Evolutionary conservation across 768 basidiomycete species (phyloP).

Genomic region (Pisolithus tinctorius): DNA sequence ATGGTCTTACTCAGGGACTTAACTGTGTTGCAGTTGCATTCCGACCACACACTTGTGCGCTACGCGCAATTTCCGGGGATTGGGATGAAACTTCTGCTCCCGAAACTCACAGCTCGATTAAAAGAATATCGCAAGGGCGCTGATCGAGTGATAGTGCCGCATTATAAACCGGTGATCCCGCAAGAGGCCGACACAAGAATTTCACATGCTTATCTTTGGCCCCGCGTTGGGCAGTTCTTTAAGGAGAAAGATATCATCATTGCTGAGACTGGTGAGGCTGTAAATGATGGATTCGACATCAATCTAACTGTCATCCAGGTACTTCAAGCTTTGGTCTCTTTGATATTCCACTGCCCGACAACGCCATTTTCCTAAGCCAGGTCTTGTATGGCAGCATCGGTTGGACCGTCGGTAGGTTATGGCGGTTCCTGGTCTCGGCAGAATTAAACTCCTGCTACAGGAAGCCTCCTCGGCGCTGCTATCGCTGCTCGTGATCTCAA

Average conservation of each 20-base stretch:
- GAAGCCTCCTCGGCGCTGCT: slow-evolving; percentile 69
- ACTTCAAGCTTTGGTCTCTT: slow-evolving; percentile 84
- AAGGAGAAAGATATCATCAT: slow-evolving; percentile 67
- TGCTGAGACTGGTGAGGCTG: slow-evolving; percentile 68
- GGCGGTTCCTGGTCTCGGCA: neutral
- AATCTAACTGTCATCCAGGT: slow-evolving; percentile 27
- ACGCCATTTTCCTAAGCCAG: slow-evolving; percentile 60
- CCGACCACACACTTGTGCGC: slow-evolving; percentile 60
- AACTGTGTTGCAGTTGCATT: slow-evolving; percentile 53
- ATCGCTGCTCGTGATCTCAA: slow-evolving; percentile 65
- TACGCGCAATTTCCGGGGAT: slow-evolving; percentile 58
- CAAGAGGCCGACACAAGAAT: slow-evolving; percentile 48
- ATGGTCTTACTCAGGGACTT: neutral
- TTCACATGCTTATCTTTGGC: slow-evolving; percentile 82
- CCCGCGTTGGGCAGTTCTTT: slow-evolving; percentile 69
- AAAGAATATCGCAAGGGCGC: slow-evolving; percentile 35
- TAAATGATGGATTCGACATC: neutral
- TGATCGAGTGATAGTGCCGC: slow-evolving; percentile 40
- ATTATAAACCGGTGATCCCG: slow-evolving; percentile 36
- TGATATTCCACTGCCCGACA: slow-evolving; percentile 72
- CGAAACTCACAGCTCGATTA: slow-evolving; percentile 56
- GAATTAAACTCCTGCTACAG: slow-evolving; percentile 19
- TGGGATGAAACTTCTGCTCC: slow-evolving; percentile 74
- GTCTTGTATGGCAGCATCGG: slow-evolving; percentile 92
- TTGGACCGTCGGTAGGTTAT: slow-evolving; percentile 64